These are phyloP conservation scores for Erodium moschatum DNA, from an alignment of 441 rosid genomes.

Conservation along the genomic window DNA sequence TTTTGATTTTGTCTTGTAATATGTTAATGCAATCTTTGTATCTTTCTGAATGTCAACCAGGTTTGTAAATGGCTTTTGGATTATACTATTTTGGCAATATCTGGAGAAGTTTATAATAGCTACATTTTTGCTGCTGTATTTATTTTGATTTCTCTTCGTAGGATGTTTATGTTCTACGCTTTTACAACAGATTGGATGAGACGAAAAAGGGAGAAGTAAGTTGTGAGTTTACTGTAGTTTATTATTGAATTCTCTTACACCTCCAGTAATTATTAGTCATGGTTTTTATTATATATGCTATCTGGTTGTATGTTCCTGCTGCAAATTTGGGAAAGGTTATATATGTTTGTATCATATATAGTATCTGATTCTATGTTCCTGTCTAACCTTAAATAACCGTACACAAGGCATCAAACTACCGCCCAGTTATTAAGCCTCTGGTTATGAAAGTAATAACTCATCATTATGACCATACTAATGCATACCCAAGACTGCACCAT, in stretches of 20 bases:
- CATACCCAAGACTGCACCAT: no score
- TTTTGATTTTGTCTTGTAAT: not conserved
- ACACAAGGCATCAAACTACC: not conserved
- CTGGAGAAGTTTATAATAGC: conserved; percentile 6
- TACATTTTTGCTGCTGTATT: not conserved
- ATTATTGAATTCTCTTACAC: not conserved
- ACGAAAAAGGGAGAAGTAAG: conserved; percentile 83
- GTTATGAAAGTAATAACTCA: not conserved
- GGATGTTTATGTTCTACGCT: conserved; percentile 66
- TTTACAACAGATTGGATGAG: conserved; percentile 71
- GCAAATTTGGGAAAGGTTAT: not conserved
- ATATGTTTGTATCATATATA: not conserved
- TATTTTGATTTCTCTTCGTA: conserved; percentile 26
- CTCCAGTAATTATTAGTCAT: not conserved
- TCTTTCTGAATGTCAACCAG: not conserved
- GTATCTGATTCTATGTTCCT: not conserved
- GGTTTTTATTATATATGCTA: not conserved
- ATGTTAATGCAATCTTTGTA: not conserved
- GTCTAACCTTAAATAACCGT: not conserved
- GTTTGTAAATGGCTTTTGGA: conserved; percentile 1
- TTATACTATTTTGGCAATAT: not conserved
- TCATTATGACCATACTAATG: not conserved
- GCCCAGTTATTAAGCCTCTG: no score
- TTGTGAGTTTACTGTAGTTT: conserved; percentile 20
- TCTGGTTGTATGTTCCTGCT: not conserved